phyloP scores from a whole-genome alignment of 2,329 filamentous ascomycete species.

The Penicillium sp. region DNA sequence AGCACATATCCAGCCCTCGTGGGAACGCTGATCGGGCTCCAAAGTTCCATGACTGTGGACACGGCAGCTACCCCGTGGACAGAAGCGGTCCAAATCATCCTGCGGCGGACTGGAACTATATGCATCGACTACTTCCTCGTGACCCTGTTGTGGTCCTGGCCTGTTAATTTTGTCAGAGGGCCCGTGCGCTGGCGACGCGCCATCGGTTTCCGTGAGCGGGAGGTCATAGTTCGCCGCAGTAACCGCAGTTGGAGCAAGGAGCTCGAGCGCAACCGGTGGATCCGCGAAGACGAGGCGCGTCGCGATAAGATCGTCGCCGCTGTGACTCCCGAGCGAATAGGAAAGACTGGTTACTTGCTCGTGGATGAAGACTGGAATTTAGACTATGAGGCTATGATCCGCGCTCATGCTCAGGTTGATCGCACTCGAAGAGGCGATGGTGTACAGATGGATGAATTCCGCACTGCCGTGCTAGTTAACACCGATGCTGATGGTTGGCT shows the following conservation, averaged over 20 bases:
- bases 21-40: slow-evolving; percentile 61
- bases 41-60: slow-evolving; percentile 65
- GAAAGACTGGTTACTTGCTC: slow-evolving; percentile 83
- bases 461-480: slow-evolving; percentile 66
- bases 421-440: slow-evolving; percentile 27
- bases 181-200: slow-evolving; percentile 71
- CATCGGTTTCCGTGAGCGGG: slow-evolving; percentile 72
- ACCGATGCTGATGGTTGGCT: slow-evolving; percentile 69
- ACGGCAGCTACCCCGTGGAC: slow-evolving; percentile 55
- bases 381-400: slow-evolving; percentile 77
- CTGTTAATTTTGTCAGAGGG: slow-evolving; percentile 65
- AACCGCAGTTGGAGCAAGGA: slow-evolving; percentile 64
- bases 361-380: slow-evolving; percentile 84
- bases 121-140: slow-evolving; percentile 70
- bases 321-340: slow-evolving; percentile 63
- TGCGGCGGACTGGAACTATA: slow-evolving; percentile 63
- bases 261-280: slow-evolving; percentile 50
- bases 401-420: slow-evolving; percentile 68
- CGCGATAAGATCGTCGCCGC: slow-evolving; percentile 63
- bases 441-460: slow-evolving; percentile 63
- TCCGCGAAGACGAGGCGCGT: slow-evolving; percentile 52
- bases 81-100: slow-evolving; percentile 56
- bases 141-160: slow-evolving; percentile 70
- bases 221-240: slow-evolving; percentile 78
- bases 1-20: slow-evolving; percentile 72